Percentiles rank a stretch among this genome's conserved stretches.
These are phyloP conservation scores for Trichoderma asperelloides DNA, from an alignment of 495 filamentous ascomycete species.

Conservation along the genomic window DNA sequence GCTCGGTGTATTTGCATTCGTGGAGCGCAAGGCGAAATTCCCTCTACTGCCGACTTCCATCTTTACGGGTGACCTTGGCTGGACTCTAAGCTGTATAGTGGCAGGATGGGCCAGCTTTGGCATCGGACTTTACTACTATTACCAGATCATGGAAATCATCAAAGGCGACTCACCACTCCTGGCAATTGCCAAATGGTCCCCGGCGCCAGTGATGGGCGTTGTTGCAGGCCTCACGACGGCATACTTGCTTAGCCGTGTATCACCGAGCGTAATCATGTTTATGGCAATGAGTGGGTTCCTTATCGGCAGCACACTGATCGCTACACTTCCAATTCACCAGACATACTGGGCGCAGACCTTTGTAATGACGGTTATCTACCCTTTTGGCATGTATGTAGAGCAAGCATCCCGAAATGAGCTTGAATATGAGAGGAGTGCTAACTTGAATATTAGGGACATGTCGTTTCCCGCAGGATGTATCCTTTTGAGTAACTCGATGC, in stretches of 20 bases:
- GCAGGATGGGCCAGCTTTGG: slow-evolving; percentile 55
- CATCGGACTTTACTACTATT: slow-evolving; percentile 51
- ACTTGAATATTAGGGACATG: slow-evolving; percentile 24
- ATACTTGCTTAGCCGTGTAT: slow-evolving; percentile 32
- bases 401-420: background rate
- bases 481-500: slow-evolving; percentile 32
- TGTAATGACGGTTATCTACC: slow-evolving; percentile 35
- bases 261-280: slow-evolving; percentile 41
- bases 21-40: slow-evolving; percentile 36
- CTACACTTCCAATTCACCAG: slow-evolving; percentile 39
- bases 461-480: slow-evolving; percentile 29
- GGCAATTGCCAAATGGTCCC: slow-evolving; percentile 36
- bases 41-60: slow-evolving; percentile 48
- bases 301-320: slow-evolving; percentile 34
- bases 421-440: background rate
- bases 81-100: slow-evolving; percentile 46
- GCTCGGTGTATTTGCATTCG: slow-evolving; percentile 39
- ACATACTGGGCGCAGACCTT: slow-evolving; percentile 38
- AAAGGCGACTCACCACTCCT: slow-evolving; percentile 35
- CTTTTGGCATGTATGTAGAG: slow-evolving; percentile 39
- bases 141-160: slow-evolving; percentile 42
- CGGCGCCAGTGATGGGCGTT: slow-evolving; percentile 37
- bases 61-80: slow-evolving; percentile 40
- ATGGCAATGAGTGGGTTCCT: slow-evolving; percentile 40
- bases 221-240: slow-evolving; percentile 41